phyloP scores from a whole-genome alignment of 768 basidiomycete species.

The Paxillus involutus region DNA sequence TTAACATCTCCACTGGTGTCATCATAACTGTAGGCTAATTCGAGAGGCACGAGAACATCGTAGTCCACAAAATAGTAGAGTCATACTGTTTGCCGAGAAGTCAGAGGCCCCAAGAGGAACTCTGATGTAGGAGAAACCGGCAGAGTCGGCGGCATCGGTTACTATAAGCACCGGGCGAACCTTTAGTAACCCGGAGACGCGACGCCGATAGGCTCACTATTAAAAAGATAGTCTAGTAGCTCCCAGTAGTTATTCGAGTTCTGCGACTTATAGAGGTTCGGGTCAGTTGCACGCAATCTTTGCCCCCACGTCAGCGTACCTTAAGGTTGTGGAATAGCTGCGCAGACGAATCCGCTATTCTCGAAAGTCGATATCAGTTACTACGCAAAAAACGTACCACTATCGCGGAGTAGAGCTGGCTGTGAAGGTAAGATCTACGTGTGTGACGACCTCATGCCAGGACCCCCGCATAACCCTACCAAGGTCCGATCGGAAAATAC shows the following conservation, averaged over 20 bases:
- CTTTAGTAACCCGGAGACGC: not conserved
- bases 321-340: constrained; percentile 61
- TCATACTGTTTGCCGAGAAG: constrained; percentile 60
- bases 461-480: no score
- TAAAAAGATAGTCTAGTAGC: constrained; percentile 59
- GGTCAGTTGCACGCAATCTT: not conserved
- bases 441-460: no score
- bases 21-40: constrained; percentile 62
- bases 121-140: constrained; percentile 69
- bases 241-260: constrained; percentile 59
- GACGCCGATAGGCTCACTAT: constrained; percentile 20
- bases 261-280: constrained; percentile 35
- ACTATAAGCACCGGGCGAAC: constrained; percentile 29
- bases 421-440: no score
- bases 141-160: constrained; percentile 57
- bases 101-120: constrained; percentile 74
- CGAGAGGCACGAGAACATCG: constrained; percentile 2
- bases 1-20: constrained; percentile 61
- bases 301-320: constrained; percentile 33
- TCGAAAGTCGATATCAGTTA: constrained; percentile 1
- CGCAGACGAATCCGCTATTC: constrained; percentile 70
- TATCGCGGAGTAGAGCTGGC: no score
- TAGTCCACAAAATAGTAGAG: not conserved
- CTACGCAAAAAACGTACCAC: no score
- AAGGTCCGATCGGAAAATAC: no score